These are phyloP conservation scores for Cicer judaicum DNA, from an alignment of 306 rosid genomes.

Conservation along the genomic window DNA sequence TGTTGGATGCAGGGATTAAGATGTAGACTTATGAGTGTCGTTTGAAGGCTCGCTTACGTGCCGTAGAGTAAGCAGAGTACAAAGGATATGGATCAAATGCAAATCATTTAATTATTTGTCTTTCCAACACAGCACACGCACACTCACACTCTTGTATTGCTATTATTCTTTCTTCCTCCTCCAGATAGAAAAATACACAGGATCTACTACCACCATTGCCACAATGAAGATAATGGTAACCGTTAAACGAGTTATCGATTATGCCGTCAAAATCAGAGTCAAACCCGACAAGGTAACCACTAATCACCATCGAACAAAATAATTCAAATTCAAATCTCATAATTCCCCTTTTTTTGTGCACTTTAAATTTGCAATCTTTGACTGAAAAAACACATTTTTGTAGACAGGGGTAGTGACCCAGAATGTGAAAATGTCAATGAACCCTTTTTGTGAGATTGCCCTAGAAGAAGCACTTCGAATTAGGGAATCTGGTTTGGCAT, in stretches of 20 bases:
- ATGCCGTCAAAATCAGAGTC: slow-evolving; percentile 95
- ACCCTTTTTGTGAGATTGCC: slow-evolving; percentile 96
- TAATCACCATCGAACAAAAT: neutral
- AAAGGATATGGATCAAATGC: no score
- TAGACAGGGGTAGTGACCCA: slow-evolving; percentile 92
- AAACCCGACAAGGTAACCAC: slow-evolving; percentile 75
- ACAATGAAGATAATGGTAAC: slow-evolving; percentile 89
- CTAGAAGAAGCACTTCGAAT: slow-evolving; percentile 90
- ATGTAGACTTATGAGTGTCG: no score
- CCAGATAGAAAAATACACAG: neutral
- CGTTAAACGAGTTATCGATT: slow-evolving; percentile 81
- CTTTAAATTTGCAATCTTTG: slow-evolving; percentile 22
- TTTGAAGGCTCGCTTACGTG: no score
- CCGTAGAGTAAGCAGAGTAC: no score
- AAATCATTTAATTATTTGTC: no score
- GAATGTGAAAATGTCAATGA: slow-evolving; percentile 99
- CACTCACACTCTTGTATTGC: neutral
- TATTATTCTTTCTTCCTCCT: neutral
- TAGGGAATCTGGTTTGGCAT: slow-evolving; percentile 75
- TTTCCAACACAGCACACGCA: neutral
- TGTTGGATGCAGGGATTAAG: no score
- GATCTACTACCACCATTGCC: neutral
- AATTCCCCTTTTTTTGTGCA: neutral
- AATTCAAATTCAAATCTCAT: neutral
- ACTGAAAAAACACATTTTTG: slow-evolving; percentile 32